Evolutionary conservation across 768 basidiomycete species (phyloP), one percentile per base, ranked within the genome.

Genomic region (Obba rivulosa): DNA sequence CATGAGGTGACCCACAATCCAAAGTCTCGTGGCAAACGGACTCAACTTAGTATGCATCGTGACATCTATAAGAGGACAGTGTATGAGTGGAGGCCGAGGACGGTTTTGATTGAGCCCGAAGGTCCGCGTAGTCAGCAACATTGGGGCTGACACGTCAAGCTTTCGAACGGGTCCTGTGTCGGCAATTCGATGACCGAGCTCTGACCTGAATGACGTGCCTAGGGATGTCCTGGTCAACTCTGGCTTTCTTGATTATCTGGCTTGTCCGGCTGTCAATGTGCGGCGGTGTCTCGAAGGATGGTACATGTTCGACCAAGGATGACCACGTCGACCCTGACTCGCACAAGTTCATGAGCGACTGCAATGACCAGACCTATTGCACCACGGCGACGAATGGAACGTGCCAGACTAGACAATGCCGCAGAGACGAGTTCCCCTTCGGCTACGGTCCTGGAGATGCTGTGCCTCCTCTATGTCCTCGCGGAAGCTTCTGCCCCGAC

Each of bases 401-500:
- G 1, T 87, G 84, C 59, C 64, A 70, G 20, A 67, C 72, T 5
- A 75, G 76, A 39, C 70, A 69, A 4, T 86, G 84, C 61, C 68
- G 83, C 22, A 69, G 73, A 36, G 84, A 85, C 57, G 75, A 79
- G 54, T 85, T 76, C 55, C 78, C 79, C 1, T 80, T 77, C 49
- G 77, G 76, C 35, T 81, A 69, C 58, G 59, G 51, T 5, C 34
- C 58, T 2, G 56, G 57, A 3, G 66, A 68, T 9, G 46, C 55
- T 2, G 59, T 83, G 8, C 84, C 83, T 1, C 75, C 78, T 0
- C 62, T 78, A 28, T 87, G 85, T 55, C 57, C 66, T 1, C 41
- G 49, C 14, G 80, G 74, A 8, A 62, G 66, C n/a, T 85, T 81
- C 65, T 85, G 83, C 55, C 82, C 82, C 1, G 84, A 87, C 55